Conservation (phyloP, 208 protist genomes). For the Entamoeba dispar region DNA sequence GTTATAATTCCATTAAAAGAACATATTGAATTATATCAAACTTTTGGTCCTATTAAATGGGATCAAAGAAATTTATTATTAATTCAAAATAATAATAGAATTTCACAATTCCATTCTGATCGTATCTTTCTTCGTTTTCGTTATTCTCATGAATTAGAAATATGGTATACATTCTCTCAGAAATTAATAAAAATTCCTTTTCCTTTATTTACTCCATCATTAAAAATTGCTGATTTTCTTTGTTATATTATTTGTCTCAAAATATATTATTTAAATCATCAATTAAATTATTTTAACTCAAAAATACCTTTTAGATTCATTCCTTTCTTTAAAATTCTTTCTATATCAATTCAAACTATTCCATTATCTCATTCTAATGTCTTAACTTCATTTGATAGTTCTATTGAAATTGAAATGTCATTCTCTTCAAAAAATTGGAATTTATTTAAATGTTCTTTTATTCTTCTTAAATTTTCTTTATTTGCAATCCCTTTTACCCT, state of each 20-base stretch:
- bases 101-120: not conserved
- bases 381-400: not conserved
- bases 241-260: not conserved
- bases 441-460: not conserved
- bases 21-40: not conserved
- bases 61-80: not conserved
- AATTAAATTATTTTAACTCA: not conserved
- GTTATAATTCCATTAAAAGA: not conserved
- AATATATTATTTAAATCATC: not conserved
- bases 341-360: not conserved
- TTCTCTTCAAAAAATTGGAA: not conserved
- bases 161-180: not conserved
- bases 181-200: not conserved
- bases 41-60: not conserved
- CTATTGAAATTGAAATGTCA: not conserved
- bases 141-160: not conserved
- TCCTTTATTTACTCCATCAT: not conserved
- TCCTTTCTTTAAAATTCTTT: not conserved
- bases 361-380: not conserved
- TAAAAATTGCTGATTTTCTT: not conserved
- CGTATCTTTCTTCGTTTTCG: not conserved
- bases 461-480: not conserved
- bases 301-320: not conserved
- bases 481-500: not conserved
- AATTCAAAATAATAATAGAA: not conserved